Evolutionary conservation across 306 rosid species (phyloP), one percentile per base, ranked within the genome.

Genomic region (Fragaria ananassa): DNA sequence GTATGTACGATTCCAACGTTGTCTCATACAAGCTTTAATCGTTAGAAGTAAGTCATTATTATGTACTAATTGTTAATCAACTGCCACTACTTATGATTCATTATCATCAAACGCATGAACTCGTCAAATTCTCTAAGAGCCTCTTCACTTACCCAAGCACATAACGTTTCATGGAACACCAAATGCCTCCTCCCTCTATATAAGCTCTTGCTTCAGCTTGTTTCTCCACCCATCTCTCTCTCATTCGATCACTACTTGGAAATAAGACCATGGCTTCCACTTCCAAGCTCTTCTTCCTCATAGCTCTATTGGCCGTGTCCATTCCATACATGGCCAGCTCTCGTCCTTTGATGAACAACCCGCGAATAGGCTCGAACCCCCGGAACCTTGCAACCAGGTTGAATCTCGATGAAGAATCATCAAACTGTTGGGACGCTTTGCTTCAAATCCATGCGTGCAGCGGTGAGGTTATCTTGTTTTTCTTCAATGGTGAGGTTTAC

Each of bases 401-500:
- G 84, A 88, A 90, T 50, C 8, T 89, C 9, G 83, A 79, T 70
- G 88, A 73, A 12, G 85, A 77, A n/a, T 54, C 61, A n/a, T 8
- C 12, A 8, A 54, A 54, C 29, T 54, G 61, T 8, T n/a, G 60
- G 60, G 90, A 85, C 7, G 88, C 93, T 8, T 41, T 89, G 46
- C 71, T 88, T 23, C 67, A 80, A 66, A 83, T 92, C 8, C 89
- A 87, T 76, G 81, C 91, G 12, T 89, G 97, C 72, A 81, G 82
- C 5, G 85, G 90, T 0, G 93, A 89, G 64, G 83, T 89, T 0
- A 49, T 88, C 44, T n/a, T 72, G n/a, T 92, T 92, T 80, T 88
- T 89, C 76, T 46, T 88, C 7, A 89, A 84, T 27, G 91, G 90
- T 4, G 88, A 89, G 74, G 81, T 87, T 1, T 74, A 80, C 76